Base-by-base conservation (phyloP, 257 asterid genomes). In the Handroanthus guayacan region DNA sequence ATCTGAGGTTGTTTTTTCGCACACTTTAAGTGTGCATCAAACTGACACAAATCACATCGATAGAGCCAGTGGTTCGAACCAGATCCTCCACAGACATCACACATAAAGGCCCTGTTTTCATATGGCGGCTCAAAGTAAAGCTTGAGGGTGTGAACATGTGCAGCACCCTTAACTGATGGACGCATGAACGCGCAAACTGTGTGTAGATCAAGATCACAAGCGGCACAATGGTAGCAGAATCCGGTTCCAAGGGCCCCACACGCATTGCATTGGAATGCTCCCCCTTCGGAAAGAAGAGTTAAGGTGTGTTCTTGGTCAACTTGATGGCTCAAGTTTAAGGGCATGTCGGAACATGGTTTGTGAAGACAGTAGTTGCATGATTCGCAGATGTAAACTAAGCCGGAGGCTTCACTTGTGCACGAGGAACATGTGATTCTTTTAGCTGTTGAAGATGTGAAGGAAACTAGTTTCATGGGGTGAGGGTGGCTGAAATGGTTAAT, bases 61-160 rank as follows among this genome's bases (percentile, higher is more conserved):
- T 77, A 77, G n/a, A 77, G 76, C 76, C 76, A 69, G 64, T 77
- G 76, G n/a, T 77, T 20, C 25, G 81, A 77, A 12, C 81, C 76
- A 0, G 45, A 48, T 11, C 13, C 64, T 1, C 80, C 80, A 11
- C 76, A 77, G 20, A 58, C 75, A 51, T 69, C 76, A 12, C 81
- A 77, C 2, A 67, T 3, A 9, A 69, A 77, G 63, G 62, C 71
- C 74, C 39, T 69, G 14, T 69, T n/a, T 18, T 34, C 48, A 38
- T 77, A 77, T 10, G 81, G 76, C 7, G 81, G 68, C 54, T 38
- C 81, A 31, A 69, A 69, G 71, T 71, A 69, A 8, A 61, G 71
- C n/a, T 47, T 37, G 13, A 77, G 71, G 8, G 63, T 62, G 45
- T 77, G 81, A 5, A 60, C 58, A 61, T 69, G 81, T 3, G 81